These are phyloP conservation scores for Huntiella abstrusa DNA, from an alignment of 2,329 filamentous ascomycete genomes.

Conservation along the genomic window DNA sequence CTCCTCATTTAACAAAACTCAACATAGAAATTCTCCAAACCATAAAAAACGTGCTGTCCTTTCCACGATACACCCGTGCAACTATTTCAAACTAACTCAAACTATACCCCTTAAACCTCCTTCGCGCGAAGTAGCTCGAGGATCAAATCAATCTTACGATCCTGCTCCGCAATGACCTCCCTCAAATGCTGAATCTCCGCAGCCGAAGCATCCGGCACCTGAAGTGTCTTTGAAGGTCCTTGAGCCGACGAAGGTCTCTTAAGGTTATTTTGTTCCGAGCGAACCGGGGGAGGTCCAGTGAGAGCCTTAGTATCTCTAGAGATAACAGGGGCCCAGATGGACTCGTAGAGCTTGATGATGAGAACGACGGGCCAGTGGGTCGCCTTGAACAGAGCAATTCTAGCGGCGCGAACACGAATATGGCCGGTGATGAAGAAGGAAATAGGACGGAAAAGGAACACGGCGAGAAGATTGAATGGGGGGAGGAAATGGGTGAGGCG, in stretches of 20 bases:
- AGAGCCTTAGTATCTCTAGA: not conserved
- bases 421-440: slow-evolving; percentile 48
- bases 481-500: slow-evolving; percentile 52
- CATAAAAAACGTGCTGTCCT: no score
- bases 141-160: slow-evolving; percentile 32
- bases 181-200: no score
- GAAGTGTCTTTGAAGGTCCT: slow-evolving; percentile 21
- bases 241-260: slow-evolving; percentile 3
- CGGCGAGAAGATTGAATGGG: slow-evolving; percentile 55
- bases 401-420: slow-evolving; percentile 39
- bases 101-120: no score
- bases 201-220: slow-evolving; percentile 21
- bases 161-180: slow-evolving; percentile 28
- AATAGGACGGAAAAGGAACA: slow-evolving; percentile 53
- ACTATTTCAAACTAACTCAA: no score
- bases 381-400: slow-evolving; percentile 42
- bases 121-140: no score
- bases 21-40: no score
- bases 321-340: slow-evolving; percentile 22
- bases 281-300: not conserved
- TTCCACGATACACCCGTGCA: no score
- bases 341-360: slow-evolving; percentile 51
- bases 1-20: no score
- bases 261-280: not conserved
- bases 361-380: slow-evolving; percentile 50